Percentiles rank a stretch among this genome's conserved stretches.
These are phyloP conservation scores for Fusarium keratoplasticum DNA, from an alignment of 2,329 filamentous ascomycete genomes.

Conservation along the genomic window DNA sequence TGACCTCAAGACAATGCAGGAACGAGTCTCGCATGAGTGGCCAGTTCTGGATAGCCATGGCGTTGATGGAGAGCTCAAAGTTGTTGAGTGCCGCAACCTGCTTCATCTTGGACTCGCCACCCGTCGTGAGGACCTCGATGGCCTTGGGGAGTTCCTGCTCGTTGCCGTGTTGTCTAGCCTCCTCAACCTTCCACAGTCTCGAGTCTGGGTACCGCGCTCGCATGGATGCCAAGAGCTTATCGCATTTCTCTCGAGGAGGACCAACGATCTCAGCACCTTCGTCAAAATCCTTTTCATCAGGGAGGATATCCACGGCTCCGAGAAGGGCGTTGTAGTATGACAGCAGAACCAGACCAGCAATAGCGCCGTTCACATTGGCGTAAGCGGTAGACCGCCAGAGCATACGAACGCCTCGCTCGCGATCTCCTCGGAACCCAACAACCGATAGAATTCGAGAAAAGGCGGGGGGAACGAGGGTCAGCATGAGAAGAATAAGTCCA, in stretches of 20 bases:
- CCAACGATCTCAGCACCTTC: slow-evolving; percentile 71
- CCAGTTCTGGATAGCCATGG: slow-evolving; percentile 85
- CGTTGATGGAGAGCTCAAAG: slow-evolving; percentile 85
- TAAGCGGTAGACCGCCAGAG: slow-evolving; percentile 92
- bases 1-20: slow-evolving; percentile 79
- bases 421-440: slow-evolving; percentile 91
- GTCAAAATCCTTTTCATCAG: slow-evolving; percentile 65
- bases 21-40: slow-evolving; percentile 79
- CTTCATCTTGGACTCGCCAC: slow-evolving; percentile 78
- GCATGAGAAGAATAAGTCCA: slow-evolving; percentile 83
- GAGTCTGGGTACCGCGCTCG: slow-evolving; percentile 82
- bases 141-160: slow-evolving; percentile 75
- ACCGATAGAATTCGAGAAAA: slow-evolving; percentile 89
- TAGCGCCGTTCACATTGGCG: slow-evolving; percentile 90
- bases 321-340: slow-evolving; percentile 90
- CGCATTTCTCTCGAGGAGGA: slow-evolving; percentile 78
- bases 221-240: slow-evolving; percentile 78
- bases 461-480: slow-evolving; percentile 93
- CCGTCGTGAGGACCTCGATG: slow-evolving; percentile 71
- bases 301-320: slow-evolving; percentile 88
- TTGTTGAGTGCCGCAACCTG: slow-evolving; percentile 87
- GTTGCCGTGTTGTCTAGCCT: slow-evolving; percentile 80
- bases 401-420: slow-evolving; percentile 83
- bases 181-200: slow-evolving; percentile 87
- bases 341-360: slow-evolving; percentile 83